Evolutionary conservation across 2,329 filamentous ascomycete species (phyloP), one percentile per base, ranked within the genome.

Genomic region (Aspergillus melleus): DNA sequence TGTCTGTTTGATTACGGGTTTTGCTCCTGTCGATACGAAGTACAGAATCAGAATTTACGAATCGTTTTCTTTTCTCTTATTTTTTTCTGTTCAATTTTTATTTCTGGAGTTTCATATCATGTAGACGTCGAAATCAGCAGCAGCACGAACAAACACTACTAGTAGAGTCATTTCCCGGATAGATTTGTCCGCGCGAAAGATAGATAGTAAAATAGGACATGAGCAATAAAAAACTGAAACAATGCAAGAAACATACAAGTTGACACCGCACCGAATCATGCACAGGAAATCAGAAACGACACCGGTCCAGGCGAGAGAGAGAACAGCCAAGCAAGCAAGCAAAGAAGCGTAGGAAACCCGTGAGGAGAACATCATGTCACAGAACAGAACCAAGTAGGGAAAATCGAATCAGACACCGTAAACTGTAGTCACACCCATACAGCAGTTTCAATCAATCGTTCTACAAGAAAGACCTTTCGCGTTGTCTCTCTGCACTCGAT

Each of bases 221-320:
- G 26, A 29, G 8, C 26, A 29, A 8, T 8, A 29, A 9, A 29
- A 29, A 1, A 29, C 26, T 29, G 26, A 57, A 50, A 36, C 46
- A 32, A 12, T 49, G 53, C 54, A 11, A 52, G 51, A 30, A 36
- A 59, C 26, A 53, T 50, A 19, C 5, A 32, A 20, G 46, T 22
- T 49, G 39, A 51, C 29, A 26, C 49, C 36, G 49, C 53, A 30
- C 57, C 57, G n/a, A 29, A 55, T 55, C 52, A 56, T 56, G 54
- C 32, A 51, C 24, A 55, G 16, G 42, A 19, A 55, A 51, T n/a
- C 4, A 50, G 12, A 49, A 12, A 36, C n/a, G 52, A 49, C 57
- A 58, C 57, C 57, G 46, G 44, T 12, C 44, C 44, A 47, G 19
- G 22, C 44, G 20, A 47, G 44, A 5, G 44, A 4, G 16, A 16